These are phyloP conservation scores for Hypoxylon sp. DNA, from an alignment of 2,329 filamentous ascomycete genomes.

Conservation along the genomic window DNA sequence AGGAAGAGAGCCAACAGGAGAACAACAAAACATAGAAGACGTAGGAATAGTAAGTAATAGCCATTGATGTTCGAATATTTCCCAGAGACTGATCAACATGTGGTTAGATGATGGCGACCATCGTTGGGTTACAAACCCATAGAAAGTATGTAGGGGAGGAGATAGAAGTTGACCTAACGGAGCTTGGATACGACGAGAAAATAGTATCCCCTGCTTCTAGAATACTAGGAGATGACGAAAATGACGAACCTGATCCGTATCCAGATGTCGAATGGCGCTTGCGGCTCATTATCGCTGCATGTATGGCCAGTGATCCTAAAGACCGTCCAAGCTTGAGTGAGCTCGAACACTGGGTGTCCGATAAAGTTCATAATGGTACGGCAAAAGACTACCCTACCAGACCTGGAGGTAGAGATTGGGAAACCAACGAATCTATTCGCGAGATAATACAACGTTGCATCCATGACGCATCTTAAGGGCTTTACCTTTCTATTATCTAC, in stretches of 20 bases:
- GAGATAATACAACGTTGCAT: no score
- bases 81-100: background rate
- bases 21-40: slow-evolving; percentile 19
- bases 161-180: slow-evolving; percentile 22
- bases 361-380: background rate
- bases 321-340: slow-evolving; percentile 18
- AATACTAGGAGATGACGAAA: slow-evolving; percentile 17
- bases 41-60: slow-evolving; percentile 31
- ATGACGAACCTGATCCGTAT: slow-evolving; percentile 20
- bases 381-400: no score
- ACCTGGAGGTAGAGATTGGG: no score
- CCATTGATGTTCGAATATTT: background rate
- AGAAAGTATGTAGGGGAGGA: slow-evolving; percentile 25
- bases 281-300: slow-evolving; percentile 27
- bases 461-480: no score
- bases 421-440: no score
- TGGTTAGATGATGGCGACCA: slow-evolving; percentile 31
- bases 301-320: slow-evolving; percentile 24
- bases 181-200: background rate
- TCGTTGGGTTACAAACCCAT: slow-evolving; percentile 20
- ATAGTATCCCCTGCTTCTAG: slow-evolving; percentile 17
- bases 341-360: slow-evolving; percentile 4
- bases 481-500: no score
- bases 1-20: background rate
- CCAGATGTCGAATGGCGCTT: slow-evolving; percentile 11